phyloP scores from a whole-genome alignment of 2,329 filamentous ascomycete genomes.

The Lasiodiplodia sp. region DNA sequence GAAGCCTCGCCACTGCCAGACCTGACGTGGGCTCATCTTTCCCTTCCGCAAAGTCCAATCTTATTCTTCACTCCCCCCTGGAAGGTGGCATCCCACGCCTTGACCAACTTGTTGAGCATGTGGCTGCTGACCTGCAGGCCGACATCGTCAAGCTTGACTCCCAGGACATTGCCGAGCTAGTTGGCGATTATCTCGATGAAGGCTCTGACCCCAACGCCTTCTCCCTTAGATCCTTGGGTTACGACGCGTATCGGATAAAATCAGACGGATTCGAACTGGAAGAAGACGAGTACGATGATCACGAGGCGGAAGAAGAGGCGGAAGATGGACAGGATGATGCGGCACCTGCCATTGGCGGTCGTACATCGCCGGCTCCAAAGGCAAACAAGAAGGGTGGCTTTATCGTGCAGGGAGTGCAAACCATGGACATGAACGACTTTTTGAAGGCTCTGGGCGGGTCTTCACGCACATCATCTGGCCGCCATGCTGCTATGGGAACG shows the following conservation, averaged over 20 bases:
- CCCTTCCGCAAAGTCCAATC: slow-evolving; percentile 61
- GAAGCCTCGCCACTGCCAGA: slow-evolving; percentile 52
- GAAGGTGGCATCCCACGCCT: slow-evolving; percentile 63
- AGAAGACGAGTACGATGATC: slow-evolving; percentile 57
- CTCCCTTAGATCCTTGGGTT: slow-evolving; percentile 55
- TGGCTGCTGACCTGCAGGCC: slow-evolving; percentile 68
- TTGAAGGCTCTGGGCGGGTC: background rate
- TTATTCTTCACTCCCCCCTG: slow-evolving; percentile 66
- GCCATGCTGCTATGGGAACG: background rate
- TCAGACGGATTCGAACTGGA: slow-evolving; percentile 43
- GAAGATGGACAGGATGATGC: slow-evolving; percentile 39
- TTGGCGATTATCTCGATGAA: slow-evolving; percentile 74
- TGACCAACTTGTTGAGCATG: slow-evolving; percentile 67
- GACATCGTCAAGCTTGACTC: slow-evolving; percentile 74
- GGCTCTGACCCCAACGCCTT: slow-evolving; percentile 58
- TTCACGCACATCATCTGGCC: background rate
- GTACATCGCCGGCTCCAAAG: slow-evolving; percentile 24
- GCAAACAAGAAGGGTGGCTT: slow-evolving; percentile 33
- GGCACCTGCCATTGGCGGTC: background rate
- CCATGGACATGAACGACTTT: background rate
- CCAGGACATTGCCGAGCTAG: slow-evolving; percentile 72
- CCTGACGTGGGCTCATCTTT: slow-evolving; percentile 53
- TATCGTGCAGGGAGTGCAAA: slow-evolving; percentile 10
- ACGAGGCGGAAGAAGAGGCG: slow-evolving; percentile 54
- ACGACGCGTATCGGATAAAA: slow-evolving; percentile 55